phyloP scores from a whole-genome alignment of 768 basidiomycete species.

The Mycena galopus region DNA sequence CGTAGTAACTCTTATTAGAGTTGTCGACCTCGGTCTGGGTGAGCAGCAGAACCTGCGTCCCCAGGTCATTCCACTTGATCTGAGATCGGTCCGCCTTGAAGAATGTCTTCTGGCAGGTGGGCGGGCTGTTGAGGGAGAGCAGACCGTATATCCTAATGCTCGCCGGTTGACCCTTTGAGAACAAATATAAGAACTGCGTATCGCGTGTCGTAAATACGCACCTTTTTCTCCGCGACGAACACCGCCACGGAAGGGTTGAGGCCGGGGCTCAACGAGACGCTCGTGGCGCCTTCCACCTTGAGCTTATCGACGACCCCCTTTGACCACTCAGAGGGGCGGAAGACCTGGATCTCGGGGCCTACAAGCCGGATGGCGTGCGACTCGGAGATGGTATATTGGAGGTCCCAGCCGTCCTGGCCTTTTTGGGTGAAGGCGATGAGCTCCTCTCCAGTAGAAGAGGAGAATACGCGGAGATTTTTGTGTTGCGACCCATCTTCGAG shows the following conservation, averaged over 20 bases:
- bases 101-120: slow-evolving; percentile 91
- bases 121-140: slow-evolving; percentile 66
- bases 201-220: slow-evolving; percentile 43
- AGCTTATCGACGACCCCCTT: slow-evolving; percentile 87
- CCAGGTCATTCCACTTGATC: slow-evolving; percentile 97
- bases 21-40: slow-evolving; percentile 98
- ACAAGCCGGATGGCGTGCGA: slow-evolving; percentile 88
- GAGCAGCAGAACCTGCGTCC: slow-evolving; percentile 90
- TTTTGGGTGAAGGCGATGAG: slow-evolving; percentile 91
- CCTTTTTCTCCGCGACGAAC: slow-evolving; percentile 96
- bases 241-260: slow-evolving; percentile 91
- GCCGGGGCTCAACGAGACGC: slow-evolving; percentile 83
- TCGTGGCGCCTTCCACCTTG: slow-evolving; percentile 85
- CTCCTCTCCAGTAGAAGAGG: slow-evolving; percentile 87
- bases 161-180: slow-evolving; percentile 83
- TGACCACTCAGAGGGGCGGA: slow-evolving; percentile 82
- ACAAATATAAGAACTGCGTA: slow-evolving; percentile 9
- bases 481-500: slow-evolving; percentile 91
- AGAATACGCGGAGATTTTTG: slow-evolving; percentile 95
- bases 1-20: slow-evolving; percentile 97
- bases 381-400: slow-evolving; percentile 93
- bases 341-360: slow-evolving; percentile 86
- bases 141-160: slow-evolving; percentile 89
- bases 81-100: slow-evolving; percentile 94
- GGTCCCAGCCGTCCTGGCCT: slow-evolving; percentile 90